Evolutionary conservation across 257 asterid genomes (phyloP).

Genomic region (Penstemon davidsonii): DNA sequence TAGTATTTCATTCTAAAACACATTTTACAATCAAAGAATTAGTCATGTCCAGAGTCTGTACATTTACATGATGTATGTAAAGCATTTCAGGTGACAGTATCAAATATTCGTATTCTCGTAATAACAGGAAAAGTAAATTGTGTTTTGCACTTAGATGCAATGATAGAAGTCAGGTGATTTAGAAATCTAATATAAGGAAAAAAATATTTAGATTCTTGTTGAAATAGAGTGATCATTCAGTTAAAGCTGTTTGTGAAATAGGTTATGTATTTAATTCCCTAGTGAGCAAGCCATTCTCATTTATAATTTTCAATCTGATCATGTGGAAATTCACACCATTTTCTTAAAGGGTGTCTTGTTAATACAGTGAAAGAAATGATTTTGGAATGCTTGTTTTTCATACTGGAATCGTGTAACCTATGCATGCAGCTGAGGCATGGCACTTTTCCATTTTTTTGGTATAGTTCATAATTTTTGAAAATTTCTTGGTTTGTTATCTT

Average conservation of each 20-base stretch:
- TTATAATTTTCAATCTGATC: background rate
- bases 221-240: constrained; percentile 1
- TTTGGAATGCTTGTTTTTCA: constrained; percentile 7
- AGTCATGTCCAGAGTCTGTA: background rate
- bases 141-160: constrained; percentile 2
- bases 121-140: background rate
- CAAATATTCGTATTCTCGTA: background rate
- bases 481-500: constrained; percentile 1
- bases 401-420: constrained; percentile 11
- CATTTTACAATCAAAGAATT: constrained; percentile 7
- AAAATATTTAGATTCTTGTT: constrained; percentile 8
- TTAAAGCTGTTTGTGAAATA: constrained; percentile 10
- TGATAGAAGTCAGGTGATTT: constrained; percentile 17
- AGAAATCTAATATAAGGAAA: background rate
- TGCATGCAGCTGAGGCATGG: constrained; percentile 13
- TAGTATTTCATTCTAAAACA: constrained; percentile 12
- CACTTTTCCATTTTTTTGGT: constrained; percentile 7
- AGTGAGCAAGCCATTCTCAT: background rate
- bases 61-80: background rate
- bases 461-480: constrained; percentile 15
- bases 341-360: background rate
- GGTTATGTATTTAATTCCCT: background rate
- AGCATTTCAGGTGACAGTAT: constrained; percentile 1
- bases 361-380: background rate
- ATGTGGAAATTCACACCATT: background rate